A percentile compares a stretch with the other conserved stretches of the same genome.
phyloP scores from a whole-genome alignment of 1,139 yeast genomes.

The Nadsonia commutata region DNA sequence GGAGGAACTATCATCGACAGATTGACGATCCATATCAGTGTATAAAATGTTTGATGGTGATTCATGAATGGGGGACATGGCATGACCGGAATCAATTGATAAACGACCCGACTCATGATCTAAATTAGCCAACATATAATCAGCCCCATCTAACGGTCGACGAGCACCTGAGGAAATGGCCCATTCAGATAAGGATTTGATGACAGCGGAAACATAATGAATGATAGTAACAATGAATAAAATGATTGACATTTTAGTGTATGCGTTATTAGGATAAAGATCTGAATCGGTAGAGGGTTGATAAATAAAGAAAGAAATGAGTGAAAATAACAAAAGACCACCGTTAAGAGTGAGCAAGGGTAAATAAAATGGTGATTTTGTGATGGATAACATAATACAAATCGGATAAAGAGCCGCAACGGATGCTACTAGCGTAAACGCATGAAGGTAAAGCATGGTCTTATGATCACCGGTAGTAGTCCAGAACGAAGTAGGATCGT shows the following conservation, averaged over 20 bases:
- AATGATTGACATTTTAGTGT: constrained; percentile 49
- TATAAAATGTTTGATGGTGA: constrained; percentile 2
- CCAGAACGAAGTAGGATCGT: constrained; percentile 70
- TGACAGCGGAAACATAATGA: constrained; percentile 41
- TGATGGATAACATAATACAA: constrained; percentile 47
- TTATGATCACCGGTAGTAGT: constrained; percentile 33
- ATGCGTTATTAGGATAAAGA: constrained; percentile 66
- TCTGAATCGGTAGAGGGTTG: constrained; percentile 43
- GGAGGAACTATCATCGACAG: constrained; percentile 3
- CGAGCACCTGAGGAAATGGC: constrained; percentile 17
- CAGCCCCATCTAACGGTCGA: constrained; percentile 25
- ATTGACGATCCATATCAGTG: background rate
- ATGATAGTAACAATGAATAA: constrained; percentile 36
- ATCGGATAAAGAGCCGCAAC: constrained; percentile 56
- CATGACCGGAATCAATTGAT: constrained; percentile 18
- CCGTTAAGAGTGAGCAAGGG: constrained; percentile 42
- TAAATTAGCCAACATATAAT: constrained; percentile 16
- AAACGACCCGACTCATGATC: constrained; percentile 11
- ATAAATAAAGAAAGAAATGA: constrained; percentile 47
- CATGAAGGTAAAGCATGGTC: constrained; percentile 44
- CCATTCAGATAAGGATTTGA: constrained; percentile 30
- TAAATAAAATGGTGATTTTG: constrained; percentile 42
- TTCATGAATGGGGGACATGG: constrained; percentile 3
- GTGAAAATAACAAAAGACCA: constrained; percentile 32
- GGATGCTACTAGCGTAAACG: constrained; percentile 31